Evolutionary conservation across 2,329 filamentous ascomycete species (phyloP).

Genomic region (Aspergillus neoniger): DNA sequence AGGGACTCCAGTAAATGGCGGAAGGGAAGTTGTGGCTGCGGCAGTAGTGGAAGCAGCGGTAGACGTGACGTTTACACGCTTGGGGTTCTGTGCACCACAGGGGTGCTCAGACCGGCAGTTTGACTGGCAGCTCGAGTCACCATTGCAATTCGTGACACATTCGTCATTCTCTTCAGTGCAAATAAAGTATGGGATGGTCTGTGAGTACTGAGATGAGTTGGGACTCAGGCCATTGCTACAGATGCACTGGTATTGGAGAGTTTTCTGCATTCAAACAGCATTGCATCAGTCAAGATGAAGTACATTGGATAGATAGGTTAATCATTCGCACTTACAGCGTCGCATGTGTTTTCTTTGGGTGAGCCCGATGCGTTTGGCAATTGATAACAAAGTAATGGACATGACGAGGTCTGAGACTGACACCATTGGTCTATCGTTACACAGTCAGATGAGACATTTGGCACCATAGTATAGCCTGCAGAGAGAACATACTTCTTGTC

Average conservation of each 20-base stretch:
- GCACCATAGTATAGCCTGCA: neutral
- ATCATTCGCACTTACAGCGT: conserved; percentile 34
- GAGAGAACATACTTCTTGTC: conserved; percentile 38
- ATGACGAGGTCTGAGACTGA: conserved; percentile 42
- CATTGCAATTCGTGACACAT: conserved; percentile 55
- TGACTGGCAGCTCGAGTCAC: conserved; percentile 52
- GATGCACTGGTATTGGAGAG: conserved; percentile 58
- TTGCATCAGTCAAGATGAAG: conserved; percentile 6
- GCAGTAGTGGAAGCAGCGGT: conserved; percentile 37
- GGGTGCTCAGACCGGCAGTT: conserved; percentile 57
- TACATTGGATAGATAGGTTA: neutral
- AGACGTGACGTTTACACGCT: conserved; percentile 55
- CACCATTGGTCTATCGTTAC: conserved; percentile 46
- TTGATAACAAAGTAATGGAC: conserved; percentile 50
- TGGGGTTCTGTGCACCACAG: conserved; percentile 63
- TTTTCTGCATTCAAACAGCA: conserved; percentile 31
- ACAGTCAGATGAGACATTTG: conserved; percentile 1
- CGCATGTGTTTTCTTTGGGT: conserved; percentile 43
- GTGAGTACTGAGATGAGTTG: conserved; percentile 63
- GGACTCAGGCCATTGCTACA: conserved; percentile 57
- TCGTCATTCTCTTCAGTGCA: conserved; percentile 60
- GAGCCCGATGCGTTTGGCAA: conserved; percentile 35
- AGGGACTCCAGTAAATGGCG: conserved; percentile 35
- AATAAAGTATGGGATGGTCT: conserved; percentile 64
- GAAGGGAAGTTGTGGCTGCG: conserved; percentile 34